Percentiles rank a stretch among this genome's conserved stretches.
Evolutionary conservation across 2,329 filamentous ascomycete genomes (phyloP).

Genomic region (Clarireedia hainanense): DNA sequence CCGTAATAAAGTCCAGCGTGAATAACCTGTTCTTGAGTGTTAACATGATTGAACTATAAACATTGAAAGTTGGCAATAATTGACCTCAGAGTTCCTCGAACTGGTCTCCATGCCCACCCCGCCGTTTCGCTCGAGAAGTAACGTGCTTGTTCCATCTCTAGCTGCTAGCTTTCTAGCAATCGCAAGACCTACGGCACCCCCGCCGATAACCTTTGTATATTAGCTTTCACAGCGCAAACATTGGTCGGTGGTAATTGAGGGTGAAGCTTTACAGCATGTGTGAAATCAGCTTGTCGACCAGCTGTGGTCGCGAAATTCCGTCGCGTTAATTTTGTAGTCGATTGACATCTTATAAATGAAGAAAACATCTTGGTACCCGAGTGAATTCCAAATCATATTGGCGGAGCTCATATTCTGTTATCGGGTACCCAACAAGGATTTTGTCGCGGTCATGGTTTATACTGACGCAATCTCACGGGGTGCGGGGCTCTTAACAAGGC

Average conservation of each 20-base stretch:
- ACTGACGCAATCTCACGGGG: constrained; percentile 5
- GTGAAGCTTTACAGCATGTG: constrained; percentile 26
- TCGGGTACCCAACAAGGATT: too few species aligned
- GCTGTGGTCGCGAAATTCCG: constrained; percentile 22
- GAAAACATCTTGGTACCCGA: constrained; percentile 12
- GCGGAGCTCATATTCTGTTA: too few species aligned
- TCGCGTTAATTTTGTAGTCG: constrained; percentile 6
- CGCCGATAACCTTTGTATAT: constrained; percentile 42
- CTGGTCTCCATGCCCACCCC: constrained; percentile 62
- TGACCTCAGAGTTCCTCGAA: constrained; percentile 59
- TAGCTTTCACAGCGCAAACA: neutral
- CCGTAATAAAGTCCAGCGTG: constrained; percentile 78
- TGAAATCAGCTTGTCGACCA: constrained; percentile 25
- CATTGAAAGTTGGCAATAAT: neutral
- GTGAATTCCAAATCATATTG: neutral
- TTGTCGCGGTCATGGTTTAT: constrained; percentile 6
- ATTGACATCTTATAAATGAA: constrained; percentile 10
- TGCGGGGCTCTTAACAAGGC: constrained; percentile 13
- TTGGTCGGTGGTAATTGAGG: neutral
- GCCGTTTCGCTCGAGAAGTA: constrained; percentile 59
- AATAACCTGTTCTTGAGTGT: constrained; percentile 57
- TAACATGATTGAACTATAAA: neutral
- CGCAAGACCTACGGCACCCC: constrained; percentile 60
- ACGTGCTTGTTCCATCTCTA: constrained; percentile 50
- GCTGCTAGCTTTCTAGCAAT: constrained; percentile 55